A percentile compares a stretch with the other conserved stretches of the same genome.
Evolutionary conservation across 768 basidiomycete species (phyloP).

Genomic region (Naganishia antarctica): DNA sequence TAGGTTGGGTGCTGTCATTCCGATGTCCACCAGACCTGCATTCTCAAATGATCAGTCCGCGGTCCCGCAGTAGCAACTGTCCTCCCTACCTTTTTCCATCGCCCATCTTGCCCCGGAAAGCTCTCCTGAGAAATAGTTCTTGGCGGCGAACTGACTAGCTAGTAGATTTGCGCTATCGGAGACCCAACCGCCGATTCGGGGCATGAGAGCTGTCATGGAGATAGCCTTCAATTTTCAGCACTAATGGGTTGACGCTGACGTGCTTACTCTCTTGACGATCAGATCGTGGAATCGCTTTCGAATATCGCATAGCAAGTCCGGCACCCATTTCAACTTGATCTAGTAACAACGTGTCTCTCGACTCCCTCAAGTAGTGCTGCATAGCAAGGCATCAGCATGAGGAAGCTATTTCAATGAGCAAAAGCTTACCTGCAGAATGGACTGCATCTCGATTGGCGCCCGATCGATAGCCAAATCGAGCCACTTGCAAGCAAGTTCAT

Average conservation of each 20-base stretch:
- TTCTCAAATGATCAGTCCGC: not conserved
- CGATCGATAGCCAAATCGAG: constrained; percentile 78
- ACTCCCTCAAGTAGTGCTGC: constrained; percentile 81
- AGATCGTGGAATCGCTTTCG: constrained; percentile 70
- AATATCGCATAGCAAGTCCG: constrained; percentile 79
- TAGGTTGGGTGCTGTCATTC: constrained; percentile 60
- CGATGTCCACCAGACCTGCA: constrained; percentile 59
- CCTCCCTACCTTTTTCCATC: constrained; percentile 34
- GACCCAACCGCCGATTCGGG: constrained; percentile 56
- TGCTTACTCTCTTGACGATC: constrained; percentile 63
- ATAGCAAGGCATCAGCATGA: not conserved
- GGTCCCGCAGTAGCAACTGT: not conserved
- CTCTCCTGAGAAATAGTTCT: constrained; percentile 85
- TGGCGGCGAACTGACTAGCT: constrained; percentile 78
- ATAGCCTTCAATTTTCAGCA: not conserved
- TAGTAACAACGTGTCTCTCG: constrained; percentile 63
- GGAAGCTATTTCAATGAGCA: too few relatives aligned
- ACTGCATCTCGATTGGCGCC: constrained; percentile 86
- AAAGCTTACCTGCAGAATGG: constrained; percentile 74
- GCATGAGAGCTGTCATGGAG: constrained; percentile 42
- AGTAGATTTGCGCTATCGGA: constrained; percentile 76
- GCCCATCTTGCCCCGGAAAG: constrained; percentile 61
- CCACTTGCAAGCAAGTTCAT: constrained; percentile 73
- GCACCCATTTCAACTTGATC: constrained; percentile 85
- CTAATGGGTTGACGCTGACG: too few relatives aligned